phyloP scores from a whole-genome alignment of 805 yeast genomes.

The Yamadazyma paraphyllophila region DNA sequence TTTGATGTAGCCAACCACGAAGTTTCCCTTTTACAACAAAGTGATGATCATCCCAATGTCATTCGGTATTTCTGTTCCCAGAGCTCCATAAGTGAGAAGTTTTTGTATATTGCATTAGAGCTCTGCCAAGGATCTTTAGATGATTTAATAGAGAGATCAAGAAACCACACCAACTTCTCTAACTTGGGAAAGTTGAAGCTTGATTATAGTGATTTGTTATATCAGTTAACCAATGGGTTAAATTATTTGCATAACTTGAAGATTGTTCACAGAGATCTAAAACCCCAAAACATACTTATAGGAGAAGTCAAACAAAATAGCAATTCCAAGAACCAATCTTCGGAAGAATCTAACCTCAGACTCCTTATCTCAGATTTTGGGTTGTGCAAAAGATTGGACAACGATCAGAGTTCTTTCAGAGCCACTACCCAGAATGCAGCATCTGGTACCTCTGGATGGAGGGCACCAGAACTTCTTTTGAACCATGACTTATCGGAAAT shows the following conservation, averaged over 20 bases:
- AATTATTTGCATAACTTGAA: slow-evolving; percentile 84
- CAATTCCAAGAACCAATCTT: slow-evolving; percentile 9
- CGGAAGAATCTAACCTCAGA: slow-evolving; percentile 37
- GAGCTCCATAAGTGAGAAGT: slow-evolving; percentile 66
- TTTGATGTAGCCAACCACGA: slow-evolving; percentile 94
- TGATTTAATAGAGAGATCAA: slow-evolving; percentile 67
- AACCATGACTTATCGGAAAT: slow-evolving; percentile 37
- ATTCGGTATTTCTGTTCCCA: slow-evolving; percentile 93
- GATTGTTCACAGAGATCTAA: slow-evolving; percentile 91
- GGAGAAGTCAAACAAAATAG: slow-evolving; percentile 56
- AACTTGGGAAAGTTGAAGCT: slow-evolving; percentile 16
- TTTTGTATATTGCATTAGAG: slow-evolving; percentile 89
- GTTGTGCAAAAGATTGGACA: slow-evolving; percentile 84
- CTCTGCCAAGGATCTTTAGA: slow-evolving; percentile 86
- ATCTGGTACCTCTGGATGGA: slow-evolving; percentile 94
- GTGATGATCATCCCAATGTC: slow-evolving; percentile 96
- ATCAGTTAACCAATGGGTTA: slow-evolving; percentile 80
- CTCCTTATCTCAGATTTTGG: slow-evolving; percentile 94
- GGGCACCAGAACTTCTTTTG: slow-evolving; percentile 85
- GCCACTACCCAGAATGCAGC: slow-evolving; percentile 93
- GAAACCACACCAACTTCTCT: slow-evolving; percentile 31
- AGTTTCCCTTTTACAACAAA: slow-evolving; percentile 80
- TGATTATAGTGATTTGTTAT: slow-evolving; percentile 50
- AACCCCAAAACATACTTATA: slow-evolving; percentile 90
- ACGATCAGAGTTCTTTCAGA: slow-evolving; percentile 88